Base-by-base conservation (phyloP, 2,329 filamentous ascomycete species). In the Sporothrix humicola region DNA sequence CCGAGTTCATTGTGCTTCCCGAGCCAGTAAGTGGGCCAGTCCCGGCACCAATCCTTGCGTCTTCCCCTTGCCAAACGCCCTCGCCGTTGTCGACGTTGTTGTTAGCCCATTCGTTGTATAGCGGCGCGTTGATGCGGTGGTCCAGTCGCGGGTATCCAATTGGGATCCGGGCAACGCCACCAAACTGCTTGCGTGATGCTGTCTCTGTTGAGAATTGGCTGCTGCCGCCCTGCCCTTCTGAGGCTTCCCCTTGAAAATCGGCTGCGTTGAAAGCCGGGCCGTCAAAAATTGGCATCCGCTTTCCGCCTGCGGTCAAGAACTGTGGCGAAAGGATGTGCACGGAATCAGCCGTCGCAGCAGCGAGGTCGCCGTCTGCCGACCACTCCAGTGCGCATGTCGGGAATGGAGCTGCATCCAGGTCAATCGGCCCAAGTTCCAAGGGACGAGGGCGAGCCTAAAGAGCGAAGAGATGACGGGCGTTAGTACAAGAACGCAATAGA, bases 281-380 rank as follows among this genome's bases (percentile, higher is more conserved):
- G 8, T 78, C 77, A 3, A 75, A 20, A 5, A 72, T 63, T 3
- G 63, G 75, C 17, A 70, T 73, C 4, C 13, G 54, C 2, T 69
- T 63, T 7, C 73, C 42, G n/a, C 76, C 75, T 2, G 73, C 74
- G 37, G 37, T 74, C 26, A 78, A 77, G 73, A 81, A 87, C 59
- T 87, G 84, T 4, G 87, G 87, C 6, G 88, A 78, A 73, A 84
- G 87, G 65, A 88, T 79, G 76, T 85, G 82, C 44, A 89, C 77
- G 58, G 85, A 86, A 78, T 90, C 88, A 75, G 88, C 86, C n/a
- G 86, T 85, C 2, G 84, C 85, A 46, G 89, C 82, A 48, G 87
- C 88, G 5, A 90, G 81, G 77, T 89, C 88, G 31, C 85, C 86
- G 71, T 90, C 88, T 75, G 85, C 85, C 26, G 88, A 90, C 85